phyloP scores from a whole-genome alignment of 352 stramenopile species.

The Pythium brachiatum region DNA sequence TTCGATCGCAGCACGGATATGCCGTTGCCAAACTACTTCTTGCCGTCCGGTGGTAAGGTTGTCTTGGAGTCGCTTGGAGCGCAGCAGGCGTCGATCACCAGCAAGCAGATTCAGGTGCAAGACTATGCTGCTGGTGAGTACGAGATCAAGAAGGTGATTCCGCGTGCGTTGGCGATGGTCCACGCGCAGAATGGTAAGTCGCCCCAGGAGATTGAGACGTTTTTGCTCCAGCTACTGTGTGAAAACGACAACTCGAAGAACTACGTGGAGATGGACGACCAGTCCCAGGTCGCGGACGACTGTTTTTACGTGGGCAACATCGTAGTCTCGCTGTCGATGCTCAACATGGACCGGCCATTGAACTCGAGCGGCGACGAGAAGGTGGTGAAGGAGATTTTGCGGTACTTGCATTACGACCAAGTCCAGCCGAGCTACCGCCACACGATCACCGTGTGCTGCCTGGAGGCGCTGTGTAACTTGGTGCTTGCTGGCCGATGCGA shows the following conservation, averaged over 20 bases:
- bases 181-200: slow-evolving; percentile 77
- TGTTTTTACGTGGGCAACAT: slow-evolving; percentile 84
- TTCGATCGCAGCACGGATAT: slow-evolving; percentile 80
- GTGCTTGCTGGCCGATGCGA: slow-evolving; percentile 64
- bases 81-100: slow-evolving; percentile 76
- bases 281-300: slow-evolving; percentile 80
- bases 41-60: slow-evolving; percentile 80
- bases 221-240: slow-evolving; percentile 70
- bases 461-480: slow-evolving; percentile 80
- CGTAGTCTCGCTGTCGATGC: slow-evolving; percentile 65
- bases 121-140: slow-evolving; percentile 85
- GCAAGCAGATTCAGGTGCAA: slow-evolving; percentile 84
- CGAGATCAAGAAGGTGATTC: slow-evolving; percentile 87
- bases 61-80: slow-evolving; percentile 75
- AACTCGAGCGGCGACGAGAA: slow-evolving; percentile 43
- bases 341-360: slow-evolving; percentile 60
- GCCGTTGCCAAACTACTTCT: slow-evolving; percentile 86
- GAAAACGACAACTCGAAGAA: slow-evolving; percentile 91
- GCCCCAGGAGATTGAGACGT: slow-evolving; percentile 73
- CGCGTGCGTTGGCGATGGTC: slow-evolving; percentile 71
- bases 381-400: slow-evolving; percentile 70
- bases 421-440: slow-evolving; percentile 82
- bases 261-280: slow-evolving; percentile 86
- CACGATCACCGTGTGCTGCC: slow-evolving; percentile 77
- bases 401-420: slow-evolving; percentile 83